These are phyloP conservation scores for Cerioporus squamosus DNA, from an alignment of 1,284 basidiomycete species.

Conservation along the genomic window DNA sequence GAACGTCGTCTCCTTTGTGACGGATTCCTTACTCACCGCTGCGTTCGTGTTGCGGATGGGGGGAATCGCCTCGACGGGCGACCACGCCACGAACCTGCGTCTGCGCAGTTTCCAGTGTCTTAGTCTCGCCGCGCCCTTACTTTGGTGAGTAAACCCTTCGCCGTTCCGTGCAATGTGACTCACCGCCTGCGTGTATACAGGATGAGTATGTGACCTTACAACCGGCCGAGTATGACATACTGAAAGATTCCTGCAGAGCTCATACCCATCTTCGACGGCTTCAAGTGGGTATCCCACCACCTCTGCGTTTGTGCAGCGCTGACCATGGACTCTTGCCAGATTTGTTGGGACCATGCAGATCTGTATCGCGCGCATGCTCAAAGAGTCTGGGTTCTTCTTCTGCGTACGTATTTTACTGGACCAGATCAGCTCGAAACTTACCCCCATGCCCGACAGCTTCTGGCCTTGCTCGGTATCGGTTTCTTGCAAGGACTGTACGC, in stretches of 20 bases:
- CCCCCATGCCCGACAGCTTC: conserved; percentile 47
- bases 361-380: conserved; percentile 86
- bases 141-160: conserved; percentile 61
- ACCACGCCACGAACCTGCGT: conserved; percentile 49
- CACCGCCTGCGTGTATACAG: conserved; percentile 36
- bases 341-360: conserved; percentile 88
- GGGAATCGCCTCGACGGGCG: conserved; percentile 53
- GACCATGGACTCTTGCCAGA: conserved; percentile 37
- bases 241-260: conserved; percentile 53
- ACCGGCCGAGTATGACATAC: conserved; percentile 8
- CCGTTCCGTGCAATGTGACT: background rate
- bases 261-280: conserved; percentile 80
- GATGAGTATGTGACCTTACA: conserved; percentile 70
- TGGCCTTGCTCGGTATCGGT: conserved; percentile 82
- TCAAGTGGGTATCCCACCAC: conserved; percentile 55
- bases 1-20: conserved; percentile 74
- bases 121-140: conserved; percentile 85
- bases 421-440: too few relatives aligned
- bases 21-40: conserved; percentile 69
- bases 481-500: conserved; percentile 90
- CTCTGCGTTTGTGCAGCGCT: background rate
- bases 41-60: conserved; percentile 79
- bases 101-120: conserved; percentile 86
- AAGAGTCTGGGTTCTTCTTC: conserved; percentile 94
- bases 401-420: conserved; percentile 47